Base-by-base conservation (phyloP, 1,284 basidiomycete species). In the Kalmanozyma brasiliensis region DNA sequence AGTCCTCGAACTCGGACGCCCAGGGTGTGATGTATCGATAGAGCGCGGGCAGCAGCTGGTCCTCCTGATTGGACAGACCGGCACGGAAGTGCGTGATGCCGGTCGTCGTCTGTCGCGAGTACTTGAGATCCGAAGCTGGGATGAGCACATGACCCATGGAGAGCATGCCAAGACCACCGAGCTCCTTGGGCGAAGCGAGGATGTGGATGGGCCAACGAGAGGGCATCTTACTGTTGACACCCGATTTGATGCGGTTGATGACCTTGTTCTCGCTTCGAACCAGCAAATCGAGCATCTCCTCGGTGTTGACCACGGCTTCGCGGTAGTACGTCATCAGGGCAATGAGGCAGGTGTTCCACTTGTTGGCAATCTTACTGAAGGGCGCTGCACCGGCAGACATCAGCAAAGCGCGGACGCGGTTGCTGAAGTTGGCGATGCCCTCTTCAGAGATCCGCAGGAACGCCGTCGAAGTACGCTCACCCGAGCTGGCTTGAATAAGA, bases 131-230 rank as follows among this genome's bases (percentile, higher is more conserved):
- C 78, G 92, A 94, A 76, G 96, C 93, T 19, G 96, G 96, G 68
- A 99, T 98, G 52, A 98, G 86, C 38, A 98, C 94, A 83, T 98
- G 96, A 29, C 94, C 94, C 96, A 98, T 98, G 1, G 94, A 97
- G 77, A 99, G 86, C 96, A 98, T 98, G 60, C 96, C 96, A 29
- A 98, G 88, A 83, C 96, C 96, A 82, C 96, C 96, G 26, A 82
- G 64, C 64, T 82, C 80, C 57, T 80, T 81, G 23, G 80, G 80
- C 40, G 58, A 63, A 23, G 78, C 79, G 36, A 81, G 96, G n/a
- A 96, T 92, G 26, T 93, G 91, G 19, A 84, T 98, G 16, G 74
- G 69, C 71, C 76, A 98, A 87, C 95, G 92, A 8, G 93, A 94
- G 35, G 96, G 96, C 96, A 99, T 98, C 86, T 98, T 98, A 83